Base-by-base conservation (phyloP, 169 alveolate genomes). In the Plasmodium blacklocki region DNA sequence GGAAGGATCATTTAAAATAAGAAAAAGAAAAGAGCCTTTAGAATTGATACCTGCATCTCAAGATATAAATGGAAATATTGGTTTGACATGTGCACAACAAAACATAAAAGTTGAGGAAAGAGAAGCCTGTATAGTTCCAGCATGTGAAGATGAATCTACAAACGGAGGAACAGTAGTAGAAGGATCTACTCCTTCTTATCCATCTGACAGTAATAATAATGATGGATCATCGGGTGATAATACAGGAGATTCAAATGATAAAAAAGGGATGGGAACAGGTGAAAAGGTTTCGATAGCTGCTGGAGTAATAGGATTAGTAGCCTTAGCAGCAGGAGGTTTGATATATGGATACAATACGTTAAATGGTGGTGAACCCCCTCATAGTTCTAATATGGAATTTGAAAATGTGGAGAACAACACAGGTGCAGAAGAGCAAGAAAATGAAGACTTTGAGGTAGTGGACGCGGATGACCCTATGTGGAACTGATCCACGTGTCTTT, bases 401-500 rank as follows among this genome's bases (percentile, higher is more conserved):
- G 89, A 78, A 64, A 78, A 78, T 58, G 89, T 78, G 32, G 89
- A 78, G 54, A 32, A 49, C 47, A 71, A 78, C 15, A 60, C 18
- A 8, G 80, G 78, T 50, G 59, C 5, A 45, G 56, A 8, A 32
- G 89, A 78, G 5, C 32, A 66, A 70, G n/a, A 23, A 21, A 78
- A 78, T 43, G 89, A 78, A 64, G 89, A 78, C n/a, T 78, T 78
- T 32, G 89, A 78, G 54, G 89, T 78, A 21, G 54, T 78, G 52
- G 89, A 78, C 39, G 89, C 89, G n/a, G 54, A 78, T 59, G 89
- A 78, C 26, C 63, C 89, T 9, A 78, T 78, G 89, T 78, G 89
- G 89, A 78, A 78, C 47, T 78, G 9, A 39, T 39, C 5, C 47
- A 39, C 47, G 2, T 39, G 47, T 39, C 47, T 39, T 39, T 3